A percentile compares a stretch with the other conserved stretches of the same genome.
Conservation (phyloP, 345 rosid species). For the Raphanus raphanistrum region DNA sequence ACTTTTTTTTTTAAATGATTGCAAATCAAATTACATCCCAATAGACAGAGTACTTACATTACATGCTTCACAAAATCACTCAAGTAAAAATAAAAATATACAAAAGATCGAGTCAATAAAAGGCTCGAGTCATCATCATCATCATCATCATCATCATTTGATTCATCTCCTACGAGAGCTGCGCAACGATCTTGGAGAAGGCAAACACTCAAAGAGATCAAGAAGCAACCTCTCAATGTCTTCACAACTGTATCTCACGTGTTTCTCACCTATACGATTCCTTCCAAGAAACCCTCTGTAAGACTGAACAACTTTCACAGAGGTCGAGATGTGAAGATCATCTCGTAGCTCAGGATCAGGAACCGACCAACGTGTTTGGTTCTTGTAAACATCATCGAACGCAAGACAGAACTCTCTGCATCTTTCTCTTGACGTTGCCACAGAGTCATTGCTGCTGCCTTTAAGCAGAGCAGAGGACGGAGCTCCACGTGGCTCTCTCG, state of each 20-base stretch:
- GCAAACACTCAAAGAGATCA: constrained; percentile 63
- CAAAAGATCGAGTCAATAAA: background rate
- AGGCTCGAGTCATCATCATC: background rate
- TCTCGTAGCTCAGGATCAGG: constrained; percentile 68
- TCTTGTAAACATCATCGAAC: constrained; percentile 68
- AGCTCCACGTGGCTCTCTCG: constrained; percentile 69
- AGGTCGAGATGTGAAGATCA: constrained; percentile 63
- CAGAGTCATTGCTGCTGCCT: constrained; percentile 46
- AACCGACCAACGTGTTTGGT: constrained; percentile 60
- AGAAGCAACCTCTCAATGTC: constrained; percentile 55
- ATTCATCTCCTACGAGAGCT: constrained; percentile 49
- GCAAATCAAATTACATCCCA: constrained; percentile 19
- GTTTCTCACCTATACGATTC: constrained; percentile 50
- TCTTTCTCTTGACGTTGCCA: constrained; percentile 45
- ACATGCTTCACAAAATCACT: constrained; percentile 24
- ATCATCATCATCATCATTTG: constrained; percentile 4
- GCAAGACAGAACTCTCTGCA: constrained; percentile 45
- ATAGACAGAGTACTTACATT: constrained; percentile 7
- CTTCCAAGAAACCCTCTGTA: constrained; percentile 61
- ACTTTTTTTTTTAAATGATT: too few relatives aligned
- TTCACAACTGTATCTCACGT: constrained; percentile 59
- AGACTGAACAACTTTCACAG: constrained; percentile 69
- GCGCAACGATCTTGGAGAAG: constrained; percentile 44
- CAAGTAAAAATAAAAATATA: background rate
- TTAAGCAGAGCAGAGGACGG: constrained; percentile 50